These are phyloP conservation scores for Sarocladiaceae sp. DNA, from an alignment of 2,329 filamentous ascomycete genomes.

Conservation along the genomic window DNA sequence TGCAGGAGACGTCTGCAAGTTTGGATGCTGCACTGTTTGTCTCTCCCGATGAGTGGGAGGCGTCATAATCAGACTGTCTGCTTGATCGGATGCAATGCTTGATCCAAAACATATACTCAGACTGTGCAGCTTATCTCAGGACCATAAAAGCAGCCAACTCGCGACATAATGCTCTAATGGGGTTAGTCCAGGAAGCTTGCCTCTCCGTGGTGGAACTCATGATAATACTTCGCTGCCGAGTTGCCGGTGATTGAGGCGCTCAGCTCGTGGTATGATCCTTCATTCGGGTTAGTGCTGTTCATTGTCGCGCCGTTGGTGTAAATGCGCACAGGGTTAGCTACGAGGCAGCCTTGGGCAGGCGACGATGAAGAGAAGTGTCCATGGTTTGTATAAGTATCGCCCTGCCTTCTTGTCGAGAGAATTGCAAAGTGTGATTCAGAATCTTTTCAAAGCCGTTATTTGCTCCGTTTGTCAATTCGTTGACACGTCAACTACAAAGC, in stretches of 20 bases:
- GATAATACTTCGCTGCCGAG: not conserved
- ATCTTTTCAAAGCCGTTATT: too few species aligned
- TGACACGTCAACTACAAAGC: too few species aligned
- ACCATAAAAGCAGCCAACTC: too few species aligned
- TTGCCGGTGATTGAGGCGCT: not conserved
- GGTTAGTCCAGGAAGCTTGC: not conserved
- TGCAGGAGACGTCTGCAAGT: slow-evolving; percentile 6
- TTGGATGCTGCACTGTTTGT: not conserved
- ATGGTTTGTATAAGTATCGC: not conserved
- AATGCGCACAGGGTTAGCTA: too few species aligned
- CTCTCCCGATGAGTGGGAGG: not conserved
- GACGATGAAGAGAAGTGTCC: too few species aligned
- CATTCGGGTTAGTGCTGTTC: not conserved
- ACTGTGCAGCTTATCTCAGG: too few species aligned
- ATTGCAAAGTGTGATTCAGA: too few species aligned
- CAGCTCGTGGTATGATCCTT: slow-evolving; percentile 3
- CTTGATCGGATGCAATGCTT: not conserved
- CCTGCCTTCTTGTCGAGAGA: not conserved
- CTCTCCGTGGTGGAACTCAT: not conserved
- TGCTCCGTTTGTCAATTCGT: too few species aligned
- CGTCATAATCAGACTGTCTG: not conserved
- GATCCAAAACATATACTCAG: too few species aligned
- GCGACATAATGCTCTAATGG: not conserved
- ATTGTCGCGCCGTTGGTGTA: not conserved
- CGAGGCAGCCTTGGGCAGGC: too few species aligned